These are phyloP conservation scores for sunflower (Helianthus annuus) DNA, from an alignment of 129 eudicot genomes.

Conservation along the genomic window HanXRQr2.0-SUNRISE NC_035443.2:105220033-105220532, in stretches of 20 bases:
- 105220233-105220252: neutral
- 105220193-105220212: neutral
- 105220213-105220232: neutral
- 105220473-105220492: constrained; percentile 52
- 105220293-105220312: too few species aligned
- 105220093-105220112: neutral
- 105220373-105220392: constrained; percentile 70
- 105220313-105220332: neutral
- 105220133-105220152: too few species aligned
- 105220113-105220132: too few species aligned
- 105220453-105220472: constrained; percentile 65
- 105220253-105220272: constrained; percentile 2
- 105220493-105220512: constrained; percentile 43
- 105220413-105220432: constrained; percentile 73
- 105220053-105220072: neutral
- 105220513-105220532: constrained; percentile 49
- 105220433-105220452: constrained; percentile 74
- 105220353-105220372: constrained; percentile 80
- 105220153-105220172: neutral
- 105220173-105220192: neutral
- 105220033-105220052: neutral
- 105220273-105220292: neutral
- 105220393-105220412: constrained; percentile 63
- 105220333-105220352: constrained; percentile 68
- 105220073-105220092: neutral